Evolutionary conservation across 805 yeast species (phyloP), one percentile per base, ranked within the genome.

Genomic region (Myxozyma mucilagina): DNA sequence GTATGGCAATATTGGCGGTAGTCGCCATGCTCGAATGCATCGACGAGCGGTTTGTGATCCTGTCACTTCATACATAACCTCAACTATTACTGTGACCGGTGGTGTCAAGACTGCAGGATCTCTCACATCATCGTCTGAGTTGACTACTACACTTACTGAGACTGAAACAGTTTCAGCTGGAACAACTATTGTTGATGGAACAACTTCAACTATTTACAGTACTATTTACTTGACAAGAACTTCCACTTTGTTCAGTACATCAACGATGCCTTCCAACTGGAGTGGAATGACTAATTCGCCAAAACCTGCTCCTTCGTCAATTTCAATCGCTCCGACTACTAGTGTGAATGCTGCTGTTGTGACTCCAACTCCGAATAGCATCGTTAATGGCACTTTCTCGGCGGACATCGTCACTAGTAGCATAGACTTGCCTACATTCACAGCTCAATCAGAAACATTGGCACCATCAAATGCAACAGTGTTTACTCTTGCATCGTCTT

Each of bases 41-140:
- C 54, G 54, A n/a, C 54, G 54, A 9, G 54, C 54, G 38, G 54
- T 29, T 5, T 50, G 54, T 29, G 54, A 50, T 38, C 54, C 54
- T 14, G 16, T 13, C 13, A 50, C 54, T 16, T 10, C 39, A 10
- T 24, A 24, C 24, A 11, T 36, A 7, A 43, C 54, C 8, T 35
- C 53, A 38, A 49, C 54, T 9, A 39, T 42, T 35, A 42, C 47
- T 31, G 56, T 42, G 1, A 52, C 56, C 32, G 56, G 34, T n/a
- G 42, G 18, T 11, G 38, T 18, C 20, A 52, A 41, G 35, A 48
- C 41, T 11, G 16, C 32, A 4, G 54, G 38, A 20, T 18, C 53
- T 11, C n/a, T 10, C n/a, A 13, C 34, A 13, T 9, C 41, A 16
- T 14, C 32, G 14, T 35, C 10, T 24, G 53, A 48, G 4, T 24